Conservation (phyloP, 768 basidiomycete genomes). For the Boletus insuetus region DNA sequence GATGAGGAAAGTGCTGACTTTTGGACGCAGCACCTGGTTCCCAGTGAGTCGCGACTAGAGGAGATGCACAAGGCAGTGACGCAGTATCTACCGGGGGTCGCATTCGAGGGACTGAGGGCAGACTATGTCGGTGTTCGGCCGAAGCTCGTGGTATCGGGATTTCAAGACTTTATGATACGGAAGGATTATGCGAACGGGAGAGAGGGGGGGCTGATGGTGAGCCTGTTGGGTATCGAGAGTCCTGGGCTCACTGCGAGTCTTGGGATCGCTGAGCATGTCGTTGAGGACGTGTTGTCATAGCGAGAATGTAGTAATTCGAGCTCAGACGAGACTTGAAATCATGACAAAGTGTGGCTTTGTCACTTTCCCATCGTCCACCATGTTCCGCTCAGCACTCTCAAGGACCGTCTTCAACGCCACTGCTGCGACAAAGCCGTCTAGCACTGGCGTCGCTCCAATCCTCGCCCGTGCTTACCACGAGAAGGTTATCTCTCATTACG, state of each 20-base stretch:
- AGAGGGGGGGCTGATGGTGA: conserved; percentile 56
- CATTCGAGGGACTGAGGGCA: conserved; percentile 58
- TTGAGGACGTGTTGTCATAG: conserved; percentile 45
- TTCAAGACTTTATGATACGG: conserved; percentile 81
- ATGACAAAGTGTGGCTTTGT: background rate
- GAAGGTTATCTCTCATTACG: conserved; percentile 97
- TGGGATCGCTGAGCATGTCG: conserved; percentile 83
- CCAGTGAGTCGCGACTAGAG: conserved; percentile 55
- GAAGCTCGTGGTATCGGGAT: conserved; percentile 80
- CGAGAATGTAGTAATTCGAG: conserved; percentile 11
- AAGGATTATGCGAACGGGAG: conserved; percentile 53
- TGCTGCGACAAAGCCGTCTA: conserved; percentile 42
- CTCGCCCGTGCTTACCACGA: conserved; percentile 82
- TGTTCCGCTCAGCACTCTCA: conserved; percentile 66
- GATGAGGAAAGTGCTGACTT: conserved; percentile 61
- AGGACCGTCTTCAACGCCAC: conserved; percentile 45
- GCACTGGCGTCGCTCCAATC: conserved; percentile 45
- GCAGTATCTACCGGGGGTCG: conserved; percentile 67
- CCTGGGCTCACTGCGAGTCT: conserved; percentile 88
- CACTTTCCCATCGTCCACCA: conserved; percentile 42
- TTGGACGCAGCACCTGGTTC: conserved; percentile 67
- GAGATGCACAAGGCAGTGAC: conserved; percentile 74
- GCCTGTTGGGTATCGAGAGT: conserved; percentile 86
- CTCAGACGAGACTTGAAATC: conserved; percentile 20
- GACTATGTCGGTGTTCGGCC: conserved; percentile 89